Evolutionary conservation across 2,329 filamentous ascomycete genomes (phyloP), one percentile per base, ranked within the genome.

Genomic region (Diaporthe batatas): DNA sequence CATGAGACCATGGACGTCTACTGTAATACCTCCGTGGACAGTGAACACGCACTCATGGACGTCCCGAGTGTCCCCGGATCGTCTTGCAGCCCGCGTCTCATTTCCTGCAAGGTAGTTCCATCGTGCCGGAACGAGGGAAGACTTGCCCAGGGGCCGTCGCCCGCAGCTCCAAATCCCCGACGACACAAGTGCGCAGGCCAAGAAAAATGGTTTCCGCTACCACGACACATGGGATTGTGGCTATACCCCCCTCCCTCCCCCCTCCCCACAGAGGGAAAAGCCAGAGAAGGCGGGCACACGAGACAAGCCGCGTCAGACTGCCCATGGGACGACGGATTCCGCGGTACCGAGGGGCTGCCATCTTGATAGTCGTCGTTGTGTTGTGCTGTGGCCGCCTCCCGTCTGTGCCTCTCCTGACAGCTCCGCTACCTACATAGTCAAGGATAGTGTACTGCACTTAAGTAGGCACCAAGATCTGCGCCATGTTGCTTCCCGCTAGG

Each of bases 381-480:
- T 53, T 53, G 44, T 53, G 42, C 25, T 34, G 32, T 64, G 58
- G 58, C 58, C 32, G 59, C 44, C 44, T 65, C 62, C 59, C 44
- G 62, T 65, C 62, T 65, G 62, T 67, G 62, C 62, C 62, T 67
- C 62, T 67, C 47, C 32, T 67, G 47, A 53, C 62, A 67, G 62
- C 47, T 39, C 44, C 25, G 32, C 32, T 8, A 34, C 39, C 11
- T 36, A 36, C 34, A 10, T 29, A 5, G 34, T 36, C n/a, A n/a
- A n/a, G n/a, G n/a, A n/a, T n/a, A n/a, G n/a, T n/a, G n/a, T n/a
- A n/a, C n/a, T n/a, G n/a, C n/a, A n/a, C n/a, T n/a, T n/a, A n/a
- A n/a, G 34, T 36, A 36, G 29, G 29, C 29, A 29, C 44, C 59
- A 49, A 65, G 42, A 51, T 65, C 42, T 47, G 59, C 59, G 59